These are phyloP conservation scores for Macroventuria anomochaeta DNA, from an alignment of 2,329 filamentous ascomycete genomes.

Conservation along the genomic window DNA sequence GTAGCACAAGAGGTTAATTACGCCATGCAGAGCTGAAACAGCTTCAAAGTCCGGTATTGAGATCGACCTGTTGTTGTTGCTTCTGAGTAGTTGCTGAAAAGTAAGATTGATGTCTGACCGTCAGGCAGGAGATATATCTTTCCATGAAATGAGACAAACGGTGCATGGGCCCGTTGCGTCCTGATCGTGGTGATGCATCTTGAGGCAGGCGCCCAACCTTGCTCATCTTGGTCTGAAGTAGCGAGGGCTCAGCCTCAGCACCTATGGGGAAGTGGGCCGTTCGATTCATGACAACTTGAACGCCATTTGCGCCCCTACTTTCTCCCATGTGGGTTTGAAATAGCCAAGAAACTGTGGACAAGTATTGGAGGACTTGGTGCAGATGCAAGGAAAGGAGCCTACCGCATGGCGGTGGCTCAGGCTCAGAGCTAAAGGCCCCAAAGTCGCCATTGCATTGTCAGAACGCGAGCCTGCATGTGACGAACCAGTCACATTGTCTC, in stretches of 20 bases:
- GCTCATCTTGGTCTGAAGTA: conserved; percentile 24
- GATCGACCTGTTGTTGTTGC: conserved; percentile 14
- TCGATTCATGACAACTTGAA: conserved; percentile 18
- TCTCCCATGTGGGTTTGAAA: conserved; percentile 14
- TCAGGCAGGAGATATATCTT: conserved; percentile 37
- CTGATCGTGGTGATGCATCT: conserved; percentile 24
- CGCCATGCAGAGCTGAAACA: conserved; percentile 29
- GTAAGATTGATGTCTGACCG: conserved; percentile 18
- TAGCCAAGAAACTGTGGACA: conserved; percentile 20
- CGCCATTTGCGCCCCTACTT: conserved; percentile 22
- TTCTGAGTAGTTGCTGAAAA: conserved; percentile 13
- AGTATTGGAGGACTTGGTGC: conserved; percentile 27
- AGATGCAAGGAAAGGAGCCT: conserved; percentile 19
- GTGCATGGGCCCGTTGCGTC: conserved; percentile 27
- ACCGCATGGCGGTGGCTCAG: conserved; percentile 36
- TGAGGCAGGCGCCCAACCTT: conserved; percentile 34
- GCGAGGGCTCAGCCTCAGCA: conserved; percentile 39
- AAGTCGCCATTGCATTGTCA: conserved; percentile 17
- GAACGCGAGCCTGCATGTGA: conserved; percentile 20
- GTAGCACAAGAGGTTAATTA: conserved; percentile 22
- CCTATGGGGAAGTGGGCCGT: conserved; percentile 30
- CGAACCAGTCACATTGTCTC: conserved; percentile 22
- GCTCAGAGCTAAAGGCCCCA: conserved; percentile 11
- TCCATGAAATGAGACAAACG: conserved; percentile 28
- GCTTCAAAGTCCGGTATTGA: conserved; percentile 13